Base-by-base conservation (phyloP, 148 eudicot genomes). In the Camellia granthamiana region DNA sequence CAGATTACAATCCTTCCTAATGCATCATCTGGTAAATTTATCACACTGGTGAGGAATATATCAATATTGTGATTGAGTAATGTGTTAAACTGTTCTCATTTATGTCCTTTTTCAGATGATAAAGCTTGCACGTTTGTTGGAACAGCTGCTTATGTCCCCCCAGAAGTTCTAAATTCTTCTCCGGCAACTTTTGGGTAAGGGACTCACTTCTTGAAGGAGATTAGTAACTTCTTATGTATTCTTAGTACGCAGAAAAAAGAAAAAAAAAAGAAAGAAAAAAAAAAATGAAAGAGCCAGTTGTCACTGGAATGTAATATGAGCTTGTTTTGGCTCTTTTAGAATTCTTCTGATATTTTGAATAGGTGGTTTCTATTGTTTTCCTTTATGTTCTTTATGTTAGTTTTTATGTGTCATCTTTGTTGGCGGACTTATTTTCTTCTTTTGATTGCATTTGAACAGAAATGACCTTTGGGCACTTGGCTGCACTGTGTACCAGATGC, bases 401-500 rank as follows among this genome's bases (percentile, higher is more conserved):
- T 49, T 30, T 54, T 41, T 15, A 5, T n/a, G 10, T 7, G 7
- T 44, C 6, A 3, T 56, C 5, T 56, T 59, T 51, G 49, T 18
- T 44, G 14, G 64, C 56, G 13, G 13, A 69, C 65, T 85, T 51
- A 21, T 65, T 69, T 59, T 21, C 56, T 58, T 44, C 42, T 55
- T 77, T 46, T 82, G 12, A 77, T 75, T 41, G 56, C 52, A 3
- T 71, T 18, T 72, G 81, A 78, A 84, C 92, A 96, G 99, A 84
- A 96, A 94, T 79, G 99, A 96, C 84, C 92, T 94, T 21, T 96
- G 99, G 99, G 99, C 99, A 63, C 97, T 96, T 78, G 99, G 99
- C 72, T 96, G 99, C 91, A 96, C 98, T 51, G 78, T 96, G 88
- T 96, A 92, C 85, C 98, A 96, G 88, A 96, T 96, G 99, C 94